phyloP scores from a whole-genome alignment of 106 monocot species.

The Acorus calamus region DNA sequence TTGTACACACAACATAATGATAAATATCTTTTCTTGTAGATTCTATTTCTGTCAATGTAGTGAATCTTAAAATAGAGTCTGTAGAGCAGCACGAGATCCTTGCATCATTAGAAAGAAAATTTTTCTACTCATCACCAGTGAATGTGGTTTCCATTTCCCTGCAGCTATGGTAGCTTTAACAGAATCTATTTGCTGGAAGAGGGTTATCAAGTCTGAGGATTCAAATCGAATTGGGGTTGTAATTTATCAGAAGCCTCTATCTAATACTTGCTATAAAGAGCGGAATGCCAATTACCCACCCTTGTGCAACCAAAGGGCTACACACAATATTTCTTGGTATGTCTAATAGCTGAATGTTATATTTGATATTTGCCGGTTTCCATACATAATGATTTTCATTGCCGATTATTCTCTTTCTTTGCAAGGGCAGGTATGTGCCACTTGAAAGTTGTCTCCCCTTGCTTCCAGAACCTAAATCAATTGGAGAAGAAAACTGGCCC shows the following conservation, averaged over 20 bases:
- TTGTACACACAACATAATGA: too few relatives aligned
- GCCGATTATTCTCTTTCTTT: slow-evolving; percentile 13
- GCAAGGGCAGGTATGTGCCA: slow-evolving; percentile 53
- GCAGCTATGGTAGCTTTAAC: slow-evolving; percentile 85
- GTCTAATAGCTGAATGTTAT: neutral
- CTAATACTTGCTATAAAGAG: slow-evolving; percentile 60
- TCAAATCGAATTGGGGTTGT: slow-evolving; percentile 75
- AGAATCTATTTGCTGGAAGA: slow-evolving; percentile 82
- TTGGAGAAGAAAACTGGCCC: slow-evolving; percentile 38
- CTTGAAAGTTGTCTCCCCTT: slow-evolving; percentile 58
- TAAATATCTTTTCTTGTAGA: too few relatives aligned
- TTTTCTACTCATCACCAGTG: neutral
- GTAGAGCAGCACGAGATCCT: too few relatives aligned
- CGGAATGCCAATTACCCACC: slow-evolving; percentile 47
- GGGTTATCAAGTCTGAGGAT: slow-evolving; percentile 51
- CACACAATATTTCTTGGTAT: slow-evolving; percentile 62
- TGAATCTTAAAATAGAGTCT: too few relatives aligned
- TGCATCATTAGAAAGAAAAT: too few relatives aligned
- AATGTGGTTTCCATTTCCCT: slow-evolving; percentile 2
- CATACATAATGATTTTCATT: neutral
- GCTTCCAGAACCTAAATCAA: slow-evolving; percentile 20
- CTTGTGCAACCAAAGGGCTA: slow-evolving; percentile 32
- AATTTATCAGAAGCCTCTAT: slow-evolving; percentile 77
- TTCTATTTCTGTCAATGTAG: too few relatives aligned
- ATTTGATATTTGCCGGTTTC: neutral